Base-by-base conservation (phyloP, 2,329 filamentous ascomycete species). In the Trichoderma sp. region DNA sequence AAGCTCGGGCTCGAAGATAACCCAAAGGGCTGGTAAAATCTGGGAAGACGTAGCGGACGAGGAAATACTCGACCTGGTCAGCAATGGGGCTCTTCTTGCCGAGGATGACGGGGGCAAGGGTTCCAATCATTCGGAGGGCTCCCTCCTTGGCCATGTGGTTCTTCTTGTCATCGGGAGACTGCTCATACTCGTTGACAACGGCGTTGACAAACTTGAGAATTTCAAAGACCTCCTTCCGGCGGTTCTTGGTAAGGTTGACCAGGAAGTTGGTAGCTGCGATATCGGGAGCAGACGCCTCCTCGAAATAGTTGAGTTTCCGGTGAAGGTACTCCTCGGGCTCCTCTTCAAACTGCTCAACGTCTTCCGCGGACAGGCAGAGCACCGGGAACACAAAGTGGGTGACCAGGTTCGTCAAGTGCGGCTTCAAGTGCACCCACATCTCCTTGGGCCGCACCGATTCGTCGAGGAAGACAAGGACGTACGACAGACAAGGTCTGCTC, bases 31-130 rank as follows among this genome's bases (percentile, higher is more conserved):
- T 98, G 74, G 93, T 90, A 84, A 99, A 99, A 77, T 99, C 96
- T 58, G 96, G 96, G 84, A 99, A 98, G 68, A 99, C 96, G 77
- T 98, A 97, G 76, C 95, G 92, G 65, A 98, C 95, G 73, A 99
- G 91, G 85, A 99, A 99, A 80, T 97, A 97, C 80, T 99, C 96
- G 68, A 98, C 94, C 80, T 98, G 94, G 77, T 97, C 92, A 43
- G 95, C 96, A 73, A 99, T 97, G 1, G 96, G 96, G 77, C 94
- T 97, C 86, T 98, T 98, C 86, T 98, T 99, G 74, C 94, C 93
- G 43, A 99, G 85, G 59, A 99, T 96, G 64, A 99, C 95, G 37
- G 93, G 92, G 0, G 96, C 93, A 58, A 99, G 84, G 0, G 95
- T 97, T 30, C 94, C 96, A 76, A 99, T 98, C 93, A 99, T 98